These are phyloP conservation scores for Fagopyrum tataricum DNA, from an alignment of 148 eudicot species.

Conservation along the genomic window DNA sequence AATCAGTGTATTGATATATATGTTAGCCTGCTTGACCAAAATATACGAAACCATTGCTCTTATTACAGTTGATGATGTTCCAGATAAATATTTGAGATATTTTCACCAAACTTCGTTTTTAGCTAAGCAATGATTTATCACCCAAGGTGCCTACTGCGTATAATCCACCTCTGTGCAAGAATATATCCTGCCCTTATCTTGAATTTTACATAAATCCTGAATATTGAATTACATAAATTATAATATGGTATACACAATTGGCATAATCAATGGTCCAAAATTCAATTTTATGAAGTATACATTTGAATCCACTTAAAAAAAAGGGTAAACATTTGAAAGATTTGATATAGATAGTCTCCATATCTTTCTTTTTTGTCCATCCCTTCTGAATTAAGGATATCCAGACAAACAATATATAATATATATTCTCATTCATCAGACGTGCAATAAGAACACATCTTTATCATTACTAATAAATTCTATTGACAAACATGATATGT, in stretches of 20 bases:
- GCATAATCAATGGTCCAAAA: neutral
- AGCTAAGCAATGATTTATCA: neutral
- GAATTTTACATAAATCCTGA: neutral
- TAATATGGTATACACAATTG: neutral
- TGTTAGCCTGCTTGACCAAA: neutral
- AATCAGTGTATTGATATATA: neutral
- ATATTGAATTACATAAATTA: neutral
- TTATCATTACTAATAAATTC: neutral
- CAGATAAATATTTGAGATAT: neutral
- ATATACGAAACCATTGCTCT: neutral
- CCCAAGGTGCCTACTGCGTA: neutral
- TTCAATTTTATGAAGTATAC: too few relatives aligned
- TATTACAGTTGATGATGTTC: too few relatives aligned
- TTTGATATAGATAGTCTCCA: neutral
- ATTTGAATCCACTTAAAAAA: too few relatives aligned
- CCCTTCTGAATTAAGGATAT: neutral
- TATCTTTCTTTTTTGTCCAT: neutral
- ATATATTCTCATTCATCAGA: neutral
- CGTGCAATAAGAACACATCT: neutral
- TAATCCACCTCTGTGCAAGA: neutral
- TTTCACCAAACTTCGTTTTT: neutral
- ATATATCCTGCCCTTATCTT: neutral
- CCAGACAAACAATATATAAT: neutral
- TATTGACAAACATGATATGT: neutral
- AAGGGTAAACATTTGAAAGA: neutral